A percentile compares a stretch with the other conserved stretches of the same genome.
These are phyloP conservation scores for Spongispora temasekensis DNA, from an alignment of 1,284 basidiomycete species.

Conservation along the genomic window DNA sequence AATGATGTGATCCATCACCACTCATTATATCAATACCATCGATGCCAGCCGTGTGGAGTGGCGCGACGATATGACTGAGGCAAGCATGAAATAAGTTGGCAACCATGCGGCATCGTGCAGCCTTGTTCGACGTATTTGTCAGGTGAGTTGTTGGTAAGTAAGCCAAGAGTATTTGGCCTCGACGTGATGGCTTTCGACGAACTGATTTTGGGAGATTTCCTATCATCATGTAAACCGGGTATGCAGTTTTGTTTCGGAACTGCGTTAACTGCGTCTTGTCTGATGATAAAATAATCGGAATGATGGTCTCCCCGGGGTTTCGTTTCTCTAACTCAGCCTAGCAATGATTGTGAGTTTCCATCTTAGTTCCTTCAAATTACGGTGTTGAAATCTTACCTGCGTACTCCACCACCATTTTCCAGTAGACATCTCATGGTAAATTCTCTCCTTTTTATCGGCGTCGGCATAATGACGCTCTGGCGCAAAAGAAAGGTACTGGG, in stretches of 20 bases:
- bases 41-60: not conserved
- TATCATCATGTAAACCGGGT: not conserved
- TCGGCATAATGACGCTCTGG: no score
- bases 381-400: not conserved
- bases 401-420: not conserved
- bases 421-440: not conserved
- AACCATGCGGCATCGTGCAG: not conserved
- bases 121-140: not conserved
- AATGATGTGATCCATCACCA: not conserved
- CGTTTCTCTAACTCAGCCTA: not conserved
- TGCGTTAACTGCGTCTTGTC: not conserved
- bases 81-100: not conserved
- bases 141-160: not conserved
- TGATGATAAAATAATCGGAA: not conserved
- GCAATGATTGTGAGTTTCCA: not conserved
- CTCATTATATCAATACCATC: not conserved
- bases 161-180: not conserved
- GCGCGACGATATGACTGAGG: not conserved
- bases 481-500: no score
- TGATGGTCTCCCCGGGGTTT: not conserved
- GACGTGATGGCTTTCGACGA: not conserved
- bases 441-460: no score
- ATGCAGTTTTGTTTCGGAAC: not conserved
- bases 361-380: not conserved
- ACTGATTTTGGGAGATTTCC: not conserved